Percentiles rank a stretch among this genome's conserved stretches.
phyloP scores from a whole-genome alignment of 176 grass and related monocot genomes.

The Urochloa ruziziensis region DNA sequence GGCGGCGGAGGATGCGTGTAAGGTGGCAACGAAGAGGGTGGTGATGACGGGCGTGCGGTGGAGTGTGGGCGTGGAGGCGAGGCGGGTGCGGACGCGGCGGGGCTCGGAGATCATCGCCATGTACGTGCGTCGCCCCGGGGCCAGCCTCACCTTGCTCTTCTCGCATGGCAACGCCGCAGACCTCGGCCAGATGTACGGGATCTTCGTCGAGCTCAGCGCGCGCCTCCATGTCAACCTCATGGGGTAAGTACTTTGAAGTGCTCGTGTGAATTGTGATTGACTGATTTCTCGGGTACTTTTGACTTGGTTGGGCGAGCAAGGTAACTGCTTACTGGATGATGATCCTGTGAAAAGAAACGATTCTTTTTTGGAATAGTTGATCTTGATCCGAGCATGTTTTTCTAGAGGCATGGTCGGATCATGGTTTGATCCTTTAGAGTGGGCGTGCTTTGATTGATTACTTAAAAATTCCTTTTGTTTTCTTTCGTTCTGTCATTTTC shows the following conservation, averaged over 20 bases:
- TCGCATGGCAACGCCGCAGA: slow-evolving; percentile 83
- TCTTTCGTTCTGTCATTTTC: background rate
- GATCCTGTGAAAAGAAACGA: background rate
- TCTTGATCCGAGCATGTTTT: background rate
- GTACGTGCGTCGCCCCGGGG: slow-evolving; percentile 55
- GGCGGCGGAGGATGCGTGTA: background rate
- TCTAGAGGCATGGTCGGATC: background rate
- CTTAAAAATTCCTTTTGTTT: background rate
- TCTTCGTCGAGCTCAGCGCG: slow-evolving; percentile 73
- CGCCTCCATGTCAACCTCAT: slow-evolving; percentile 75
- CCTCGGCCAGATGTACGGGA: slow-evolving; percentile 66
- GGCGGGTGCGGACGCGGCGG: slow-evolving; percentile 57
- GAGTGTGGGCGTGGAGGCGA: slow-evolving; percentile 66
- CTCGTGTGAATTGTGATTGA: background rate
- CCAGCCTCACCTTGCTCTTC: slow-evolving; percentile 68
- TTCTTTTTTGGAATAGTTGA: background rate
- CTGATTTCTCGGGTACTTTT: background rate
- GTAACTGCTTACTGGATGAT: background rate
- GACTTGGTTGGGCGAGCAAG: background rate
- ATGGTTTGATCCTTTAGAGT: background rate
- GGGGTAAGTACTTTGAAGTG: slow-evolving; percentile 62
- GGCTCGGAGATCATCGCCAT: slow-evolving; percentile 71
- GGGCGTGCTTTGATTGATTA: background rate
- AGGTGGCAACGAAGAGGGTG: slow-evolving; percentile 27
- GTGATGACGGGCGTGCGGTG: slow-evolving; percentile 37